Evolutionary conservation across 2,329 filamentous ascomycete genomes (phyloP).

Genomic region (Pseudogymnoascus sp.): DNA sequence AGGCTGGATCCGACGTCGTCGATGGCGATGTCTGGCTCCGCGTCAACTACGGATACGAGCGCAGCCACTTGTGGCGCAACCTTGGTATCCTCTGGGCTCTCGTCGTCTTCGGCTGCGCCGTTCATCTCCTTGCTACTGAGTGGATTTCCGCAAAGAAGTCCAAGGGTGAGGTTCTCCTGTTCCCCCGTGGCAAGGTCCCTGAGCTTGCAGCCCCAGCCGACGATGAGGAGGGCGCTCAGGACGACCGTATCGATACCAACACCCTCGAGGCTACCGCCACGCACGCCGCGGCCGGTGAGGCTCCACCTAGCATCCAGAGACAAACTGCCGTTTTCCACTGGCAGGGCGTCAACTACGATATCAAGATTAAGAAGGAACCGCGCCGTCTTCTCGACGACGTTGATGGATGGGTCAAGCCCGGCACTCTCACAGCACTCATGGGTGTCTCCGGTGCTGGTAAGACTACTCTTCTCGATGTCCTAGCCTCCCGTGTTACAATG

Average conservation of each 20-base stretch:
- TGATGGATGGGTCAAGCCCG: slow-evolving; percentile 89
- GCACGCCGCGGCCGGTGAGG: slow-evolving; percentile 33
- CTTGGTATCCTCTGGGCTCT: slow-evolving; percentile 61
- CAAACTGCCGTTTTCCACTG: slow-evolving; percentile 14
- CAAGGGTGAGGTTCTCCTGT: slow-evolving; percentile 69
- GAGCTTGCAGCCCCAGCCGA: slow-evolving; percentile 12
- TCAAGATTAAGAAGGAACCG: slow-evolving; percentile 68
- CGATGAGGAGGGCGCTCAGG: slow-evolving; percentile 18
- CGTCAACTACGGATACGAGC: slow-evolving; percentile 47
- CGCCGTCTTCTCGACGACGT: slow-evolving; percentile 76
- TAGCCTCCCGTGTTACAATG: slow-evolving; percentile 80
- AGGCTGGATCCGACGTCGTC: slow-evolving; percentile 42
- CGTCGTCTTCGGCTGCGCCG: slow-evolving; percentile 49
- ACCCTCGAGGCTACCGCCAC: slow-evolving; percentile 14
- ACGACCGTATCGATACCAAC: slow-evolving; percentile 10
- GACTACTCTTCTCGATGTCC: slow-evolving; percentile 78
- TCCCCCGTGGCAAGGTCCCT: slow-evolving; percentile 56
- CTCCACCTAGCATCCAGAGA: slow-evolving; percentile 46
- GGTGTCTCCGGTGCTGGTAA: slow-evolving; percentile 71
- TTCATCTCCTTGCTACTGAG: slow-evolving; percentile 58
- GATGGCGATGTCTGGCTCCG: slow-evolving; percentile 49
- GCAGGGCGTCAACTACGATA: slow-evolving; percentile 41
- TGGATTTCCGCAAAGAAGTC: slow-evolving; percentile 56
- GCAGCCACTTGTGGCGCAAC: slow-evolving; percentile 59
- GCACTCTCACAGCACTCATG: slow-evolving; percentile 84